Conservation (phyloP, 768 basidiomycete genomes). For the Suillus weaverae region DNA sequence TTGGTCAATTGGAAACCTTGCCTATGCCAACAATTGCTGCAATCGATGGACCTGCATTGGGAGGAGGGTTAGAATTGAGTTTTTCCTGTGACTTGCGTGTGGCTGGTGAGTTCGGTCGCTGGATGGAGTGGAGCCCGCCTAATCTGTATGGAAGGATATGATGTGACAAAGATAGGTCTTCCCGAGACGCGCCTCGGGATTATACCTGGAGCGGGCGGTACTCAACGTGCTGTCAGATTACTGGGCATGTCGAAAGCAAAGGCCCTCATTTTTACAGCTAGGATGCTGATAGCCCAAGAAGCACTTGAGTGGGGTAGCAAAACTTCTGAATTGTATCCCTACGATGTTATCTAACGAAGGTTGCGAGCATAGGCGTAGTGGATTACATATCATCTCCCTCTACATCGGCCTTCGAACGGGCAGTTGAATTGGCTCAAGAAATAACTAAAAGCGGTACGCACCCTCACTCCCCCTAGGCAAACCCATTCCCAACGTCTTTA, state of each 20-base stretch:
- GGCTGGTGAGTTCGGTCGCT: constrained; percentile 55
- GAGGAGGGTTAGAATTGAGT: constrained; percentile 88
- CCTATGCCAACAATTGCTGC: constrained; percentile 91
- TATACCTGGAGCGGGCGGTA: constrained; percentile 90
- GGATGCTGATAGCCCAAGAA: constrained; percentile 62
- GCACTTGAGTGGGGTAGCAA: constrained; percentile 69
- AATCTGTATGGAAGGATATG: constrained; percentile 41
- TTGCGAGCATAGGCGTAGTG: constrained; percentile 60
- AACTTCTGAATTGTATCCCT: background rate
- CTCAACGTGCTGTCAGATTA: constrained; percentile 77
- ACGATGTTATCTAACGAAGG: background rate
- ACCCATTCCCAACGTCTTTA: background rate
- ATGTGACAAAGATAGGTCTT: constrained; percentile 83
- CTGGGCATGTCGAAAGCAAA: constrained; percentile 81
- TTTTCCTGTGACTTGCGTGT: constrained; percentile 90
- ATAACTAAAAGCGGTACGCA: constrained; percentile 65
- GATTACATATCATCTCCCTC: constrained; percentile 73
- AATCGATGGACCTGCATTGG: constrained; percentile 90
- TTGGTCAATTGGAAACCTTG: constrained; percentile 76
- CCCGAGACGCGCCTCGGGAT: constrained; percentile 82
- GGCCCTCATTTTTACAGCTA: constrained; percentile 82
- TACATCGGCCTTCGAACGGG: constrained; percentile 63
- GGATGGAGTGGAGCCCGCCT: background rate
- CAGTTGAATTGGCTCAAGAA: constrained; percentile 65
- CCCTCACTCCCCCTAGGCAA: background rate